Conservation (phyloP, 2,329 filamentous ascomycete genomes). For the Colletotrichum orbiculare region DNA sequence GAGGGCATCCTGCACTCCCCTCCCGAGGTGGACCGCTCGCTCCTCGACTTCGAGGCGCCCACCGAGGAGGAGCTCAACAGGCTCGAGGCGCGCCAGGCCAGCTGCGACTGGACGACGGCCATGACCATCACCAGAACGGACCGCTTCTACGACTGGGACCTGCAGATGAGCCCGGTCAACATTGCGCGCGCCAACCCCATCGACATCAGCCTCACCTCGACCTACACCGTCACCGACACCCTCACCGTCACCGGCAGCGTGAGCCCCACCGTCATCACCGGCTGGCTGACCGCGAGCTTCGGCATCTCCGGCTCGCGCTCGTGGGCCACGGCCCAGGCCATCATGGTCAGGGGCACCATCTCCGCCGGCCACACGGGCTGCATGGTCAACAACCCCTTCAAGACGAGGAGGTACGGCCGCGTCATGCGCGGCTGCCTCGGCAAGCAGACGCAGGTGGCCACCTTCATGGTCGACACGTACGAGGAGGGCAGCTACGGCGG, state of each 20-base stretch:
- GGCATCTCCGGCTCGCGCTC: slow-evolving; percentile 15
- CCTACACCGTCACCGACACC: slow-evolving; percentile 22
- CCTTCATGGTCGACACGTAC: slow-evolving; percentile 23
- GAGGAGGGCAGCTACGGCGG: slow-evolving; percentile 25
- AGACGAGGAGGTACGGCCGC: slow-evolving; percentile 23
- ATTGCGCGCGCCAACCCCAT: slow-evolving; percentile 7
- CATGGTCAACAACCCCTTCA: slow-evolving; percentile 26
- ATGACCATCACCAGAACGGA: slow-evolving; percentile 8
- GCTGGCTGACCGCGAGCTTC: slow-evolving; percentile 4
- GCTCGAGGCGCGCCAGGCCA: slow-evolving; percentile 13
- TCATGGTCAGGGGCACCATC: slow-evolving; percentile 19
- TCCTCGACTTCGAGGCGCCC: slow-evolving; percentile 14
- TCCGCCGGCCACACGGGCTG: slow-evolving; percentile 13
- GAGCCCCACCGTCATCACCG: slow-evolving; percentile 17
- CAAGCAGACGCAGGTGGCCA: slow-evolving; percentile 4
- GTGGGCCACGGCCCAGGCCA: slow-evolving; percentile 18
- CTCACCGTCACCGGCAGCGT: slow-evolving; percentile 18
- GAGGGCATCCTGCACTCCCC: slow-evolving; percentile 3
- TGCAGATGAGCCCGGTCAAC: slow-evolving; percentile 22
- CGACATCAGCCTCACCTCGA: slow-evolving; percentile 13
- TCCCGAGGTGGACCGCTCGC: slow-evolving; percentile 16
- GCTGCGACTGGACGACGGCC: slow-evolving; percentile 12
- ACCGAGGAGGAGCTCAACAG: slow-evolving; percentile 8
- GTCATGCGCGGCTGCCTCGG: slow-evolving; percentile 23
- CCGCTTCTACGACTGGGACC: slow-evolving; percentile 25